Evolutionary conservation across 148 eudicot genomes (phyloP).

Genomic region (Rhododendron henanense): DNA sequence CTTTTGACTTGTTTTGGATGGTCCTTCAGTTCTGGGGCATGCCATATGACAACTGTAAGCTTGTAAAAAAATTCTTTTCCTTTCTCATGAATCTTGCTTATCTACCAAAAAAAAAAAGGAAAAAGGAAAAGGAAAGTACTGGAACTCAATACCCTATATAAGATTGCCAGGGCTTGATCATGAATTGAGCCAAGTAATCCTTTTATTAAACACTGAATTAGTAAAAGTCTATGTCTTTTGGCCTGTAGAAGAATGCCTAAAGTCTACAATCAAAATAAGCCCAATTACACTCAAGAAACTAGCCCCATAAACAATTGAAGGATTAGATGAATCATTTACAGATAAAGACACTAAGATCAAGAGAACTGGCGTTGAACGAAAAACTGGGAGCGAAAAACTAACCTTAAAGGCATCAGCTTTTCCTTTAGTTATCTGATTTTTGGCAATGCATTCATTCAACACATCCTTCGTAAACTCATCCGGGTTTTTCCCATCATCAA

Average conservation of each 20-base stretch:
- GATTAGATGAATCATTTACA: not conserved
- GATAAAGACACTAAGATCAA: not conserved
- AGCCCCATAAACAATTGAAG: not conserved
- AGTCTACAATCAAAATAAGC: not conserved
- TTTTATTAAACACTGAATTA: not conserved
- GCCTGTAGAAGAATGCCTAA: not conserved
- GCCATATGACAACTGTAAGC: not conserved
- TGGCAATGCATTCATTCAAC: conserved; percentile 70
- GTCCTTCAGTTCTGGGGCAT: not conserved
- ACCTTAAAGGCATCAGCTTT: conserved; percentile 91
- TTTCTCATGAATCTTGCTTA: not conserved
- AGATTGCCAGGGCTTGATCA: not conserved
- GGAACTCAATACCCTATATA: not conserved
- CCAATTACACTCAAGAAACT: not conserved
- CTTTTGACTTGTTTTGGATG: not conserved
- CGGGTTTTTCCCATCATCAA: conserved; percentile 90
- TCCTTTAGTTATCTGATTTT: conserved; percentile 77
- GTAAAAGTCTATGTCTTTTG: not conserved
- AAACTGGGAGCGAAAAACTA: not conserved
- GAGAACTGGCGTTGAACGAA: not conserved
- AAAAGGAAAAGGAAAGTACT: not conserved
- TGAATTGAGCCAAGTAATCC: not conserved
- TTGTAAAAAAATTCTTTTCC: not conserved
- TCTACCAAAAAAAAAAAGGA: not conserved
- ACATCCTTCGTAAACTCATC: conserved; percentile 80